phyloP scores from a whole-genome alignment of 257 asterid species.

The Eucommia ulmoides region DNA sequence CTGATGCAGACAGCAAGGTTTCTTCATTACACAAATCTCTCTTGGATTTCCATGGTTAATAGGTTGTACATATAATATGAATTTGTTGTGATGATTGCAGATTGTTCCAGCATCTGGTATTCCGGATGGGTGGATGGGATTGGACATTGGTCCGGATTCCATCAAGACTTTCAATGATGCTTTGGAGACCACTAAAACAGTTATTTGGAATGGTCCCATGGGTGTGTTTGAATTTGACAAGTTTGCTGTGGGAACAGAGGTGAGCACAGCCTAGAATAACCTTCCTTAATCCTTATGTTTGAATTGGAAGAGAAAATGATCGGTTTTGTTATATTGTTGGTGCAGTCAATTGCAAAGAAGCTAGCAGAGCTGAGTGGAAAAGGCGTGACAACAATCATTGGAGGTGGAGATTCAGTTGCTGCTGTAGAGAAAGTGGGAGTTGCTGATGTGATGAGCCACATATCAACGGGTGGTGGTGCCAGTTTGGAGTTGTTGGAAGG shows the following conservation, averaged over 20 bases:
- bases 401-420: slow-evolving; percentile 94
- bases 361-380: slow-evolving; percentile 82
- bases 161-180: not conserved
- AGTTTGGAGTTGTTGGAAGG: slow-evolving; percentile 95
- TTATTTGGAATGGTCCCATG: slow-evolving; percentile 1
- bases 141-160: slow-evolving; percentile 1
- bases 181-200: not conserved
- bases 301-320: not conserved
- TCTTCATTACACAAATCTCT: not conserved
- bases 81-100: not conserved
- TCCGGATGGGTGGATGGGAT: slow-evolving; percentile 4
- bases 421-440: slow-evolving; percentile 91
- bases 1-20: not conserved
- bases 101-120: not conserved
- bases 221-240: not conserved
- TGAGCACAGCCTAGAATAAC: not conserved
- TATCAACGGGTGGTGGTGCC: slow-evolving; percentile 92
- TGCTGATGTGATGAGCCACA: slow-evolving; percentile 92
- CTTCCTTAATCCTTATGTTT: not conserved
- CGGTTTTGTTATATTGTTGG: not conserved
- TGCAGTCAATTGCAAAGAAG: slow-evolving; percentile 61
- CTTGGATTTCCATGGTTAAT: not conserved
- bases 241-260: slow-evolving; percentile 3
- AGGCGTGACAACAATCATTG: slow-evolving; percentile 86
- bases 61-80: not conserved